Evolutionary conservation across 768 basidiomycete genomes (phyloP), one percentile per base, ranked within the genome.

Genomic region (Kondoa malvinella): DNA sequence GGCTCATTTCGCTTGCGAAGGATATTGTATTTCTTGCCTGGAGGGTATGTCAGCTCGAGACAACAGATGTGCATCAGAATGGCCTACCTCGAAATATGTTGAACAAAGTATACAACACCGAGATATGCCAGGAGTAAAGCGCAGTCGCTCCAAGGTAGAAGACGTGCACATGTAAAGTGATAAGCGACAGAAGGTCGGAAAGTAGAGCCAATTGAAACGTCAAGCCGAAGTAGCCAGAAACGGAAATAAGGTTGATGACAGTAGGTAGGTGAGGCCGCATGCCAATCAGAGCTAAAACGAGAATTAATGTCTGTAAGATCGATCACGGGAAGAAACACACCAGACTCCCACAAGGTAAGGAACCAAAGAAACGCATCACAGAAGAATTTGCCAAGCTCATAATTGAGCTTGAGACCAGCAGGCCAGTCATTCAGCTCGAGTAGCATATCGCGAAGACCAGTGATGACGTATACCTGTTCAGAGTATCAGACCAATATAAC

Each of bases 381-480:
- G 73, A 89, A 87, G 75, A 95, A 87, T 29, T 81, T 80, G 72
- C 89, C 89, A n/a, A 99, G 81, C 72, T 96, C 89, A 0, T 89
- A 89, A 74, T 97, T 97, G 65, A 99, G 84, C 77, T 99, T 99
- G 56, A 99, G 78, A 0, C 95, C 94, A 1, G 86, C 91, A 0
- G 94, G 94, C 94, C 94, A 97, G 69, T 87, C 84, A 75, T 95
- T 87, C 15, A 99, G 81, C 92, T 92, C 96, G 1, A 80, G 72
- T 1, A 96, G 79, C 0, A 81, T 80, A 17, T 78, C 77, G 57
- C 82, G 81, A 8, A 87, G 75, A 61, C 78, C 77, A 1, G 79
- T 74, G 3, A 87, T 78, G 0, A 85, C 74, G 68, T 80, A 77
- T 1, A 33, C 58, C 79, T 81, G 68, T 26, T 15, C 14, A n/a